A percentile compares a stretch with the other conserved stretches of the same genome.
Conservation (phyloP, 2,329 filamentous ascomycete genomes). For the Orbilia ellipsospora region DNA sequence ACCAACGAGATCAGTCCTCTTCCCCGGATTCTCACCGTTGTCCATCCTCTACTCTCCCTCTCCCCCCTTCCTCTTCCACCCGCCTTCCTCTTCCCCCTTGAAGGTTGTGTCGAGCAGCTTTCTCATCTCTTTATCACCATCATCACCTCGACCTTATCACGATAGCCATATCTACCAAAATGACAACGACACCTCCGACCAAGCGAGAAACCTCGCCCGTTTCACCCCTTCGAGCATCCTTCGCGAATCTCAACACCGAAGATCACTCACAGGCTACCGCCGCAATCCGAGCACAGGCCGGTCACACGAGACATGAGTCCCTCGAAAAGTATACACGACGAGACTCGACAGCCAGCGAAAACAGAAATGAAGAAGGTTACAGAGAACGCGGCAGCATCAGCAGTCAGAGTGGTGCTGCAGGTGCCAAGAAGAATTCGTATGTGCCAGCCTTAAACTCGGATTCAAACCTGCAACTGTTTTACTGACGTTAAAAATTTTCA, state of each 20-base stretch:
- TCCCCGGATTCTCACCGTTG: slow-evolving; percentile 31
- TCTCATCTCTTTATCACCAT: slow-evolving; percentile 10
- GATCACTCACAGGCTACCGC: slow-evolving; percentile 47
- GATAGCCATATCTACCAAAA: slow-evolving; percentile 26
- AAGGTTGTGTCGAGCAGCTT: slow-evolving; percentile 19
- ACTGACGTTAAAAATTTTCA: not conserved
- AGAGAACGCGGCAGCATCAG: slow-evolving; percentile 50
- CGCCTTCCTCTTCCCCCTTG: slow-evolving; percentile 11
- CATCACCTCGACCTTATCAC: slow-evolving; percentile 1
- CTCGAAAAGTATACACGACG: slow-evolving; percentile 54
- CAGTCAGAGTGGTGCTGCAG: slow-evolving; percentile 45
- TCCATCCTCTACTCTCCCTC: not conserved
- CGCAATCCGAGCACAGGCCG: slow-evolving; percentile 48
- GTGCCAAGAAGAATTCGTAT: slow-evolving; percentile 54
- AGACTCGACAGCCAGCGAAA: slow-evolving; percentile 47
- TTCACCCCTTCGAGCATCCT: slow-evolving; percentile 52
- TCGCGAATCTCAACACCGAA: slow-evolving; percentile 53
- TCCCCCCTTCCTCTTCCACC: slow-evolving; percentile 7
- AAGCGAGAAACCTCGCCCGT: slow-evolving; percentile 53
- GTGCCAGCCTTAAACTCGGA: slow-evolving; percentile 1
- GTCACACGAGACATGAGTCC: slow-evolving; percentile 55
- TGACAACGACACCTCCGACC: slow-evolving; percentile 53
- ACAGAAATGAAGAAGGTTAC: slow-evolving; percentile 50
- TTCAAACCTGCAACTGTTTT: too few species aligned
- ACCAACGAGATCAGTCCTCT: slow-evolving; percentile 19